phyloP scores from a whole-genome alignment of 2,329 filamentous ascomycete genomes.

The Exophiala aquamarina region DNA sequence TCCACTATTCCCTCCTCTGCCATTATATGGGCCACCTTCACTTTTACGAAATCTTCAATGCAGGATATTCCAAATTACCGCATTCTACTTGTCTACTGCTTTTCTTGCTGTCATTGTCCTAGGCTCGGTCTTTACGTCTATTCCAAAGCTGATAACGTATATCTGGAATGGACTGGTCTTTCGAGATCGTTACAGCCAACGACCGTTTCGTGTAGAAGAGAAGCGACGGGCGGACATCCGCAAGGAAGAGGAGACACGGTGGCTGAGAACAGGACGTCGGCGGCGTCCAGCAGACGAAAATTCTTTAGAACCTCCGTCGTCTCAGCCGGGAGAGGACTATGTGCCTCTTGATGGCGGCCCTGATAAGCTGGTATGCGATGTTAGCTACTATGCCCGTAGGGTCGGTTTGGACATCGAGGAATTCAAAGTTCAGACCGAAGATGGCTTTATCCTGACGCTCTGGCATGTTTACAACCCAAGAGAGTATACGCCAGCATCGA shows the following conservation, averaged over 20 bases:
- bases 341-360: slow-evolving; percentile 75
- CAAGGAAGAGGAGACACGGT: slow-evolving; percentile 59
- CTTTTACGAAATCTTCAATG: slow-evolving; percentile 65
- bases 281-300: slow-evolving; percentile 18
- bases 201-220: slow-evolving; percentile 77
- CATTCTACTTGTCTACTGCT: slow-evolving; percentile 72
- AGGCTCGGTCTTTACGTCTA: slow-evolving; percentile 68
- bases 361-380: slow-evolving; percentile 75
- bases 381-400: slow-evolving; percentile 80
- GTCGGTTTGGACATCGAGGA: slow-evolving; percentile 84
- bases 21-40: slow-evolving; percentile 76
- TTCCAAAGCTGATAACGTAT: slow-evolving; percentile 53
- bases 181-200: slow-evolving; percentile 57
- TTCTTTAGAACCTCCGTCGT: slow-evolving; percentile 23
- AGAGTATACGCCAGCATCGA: slow-evolving; percentile 60
- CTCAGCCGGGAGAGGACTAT: slow-evolving; percentile 54
- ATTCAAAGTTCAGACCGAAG: slow-evolving; percentile 85
- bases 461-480: slow-evolving; percentile 88
- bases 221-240: slow-evolving; percentile 57
- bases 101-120: slow-evolving; percentile 77
- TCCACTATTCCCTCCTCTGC: slow-evolving; percentile 80
- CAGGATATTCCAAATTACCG: slow-evolving; percentile 62
- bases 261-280: slow-evolving; percentile 53
- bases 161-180: slow-evolving; percentile 57
- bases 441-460: slow-evolving; percentile 84